Percentiles rank a stretch among this genome's conserved stretches.
phyloP scores from a whole-genome alignment of 176 grass and related monocot genomes.

The Thalia dealbata region DNA sequence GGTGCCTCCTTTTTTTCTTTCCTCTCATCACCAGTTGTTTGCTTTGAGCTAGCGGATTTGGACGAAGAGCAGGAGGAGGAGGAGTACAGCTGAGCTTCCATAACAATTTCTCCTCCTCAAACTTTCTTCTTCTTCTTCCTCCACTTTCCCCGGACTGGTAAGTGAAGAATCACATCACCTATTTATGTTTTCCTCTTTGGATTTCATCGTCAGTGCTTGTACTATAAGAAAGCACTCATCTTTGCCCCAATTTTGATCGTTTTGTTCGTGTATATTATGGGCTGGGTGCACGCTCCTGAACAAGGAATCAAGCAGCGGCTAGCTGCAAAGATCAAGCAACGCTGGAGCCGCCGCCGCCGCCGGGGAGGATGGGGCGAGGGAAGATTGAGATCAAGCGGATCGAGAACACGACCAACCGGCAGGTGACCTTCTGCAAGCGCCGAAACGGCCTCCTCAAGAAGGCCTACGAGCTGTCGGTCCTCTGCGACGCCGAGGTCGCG shows the following conservation, averaged over 20 bases:
- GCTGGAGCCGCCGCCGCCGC: not conserved
- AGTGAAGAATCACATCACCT: not conserved
- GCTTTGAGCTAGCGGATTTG: not conserved
- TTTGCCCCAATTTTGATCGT: not conserved
- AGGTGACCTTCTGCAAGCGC: constrained; percentile 24
- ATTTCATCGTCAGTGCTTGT: not conserved
- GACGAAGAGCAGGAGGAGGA: not conserved
- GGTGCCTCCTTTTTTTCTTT: not conserved
- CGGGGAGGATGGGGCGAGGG: constrained; percentile 8
- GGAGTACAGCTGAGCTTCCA: not conserved
- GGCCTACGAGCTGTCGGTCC: constrained; percentile 19
- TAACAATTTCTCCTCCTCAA: not conserved
- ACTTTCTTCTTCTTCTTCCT: not conserved
- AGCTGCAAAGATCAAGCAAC: not conserved
- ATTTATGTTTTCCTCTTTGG: not conserved
- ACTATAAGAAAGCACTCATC: not conserved
- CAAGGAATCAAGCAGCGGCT: not conserved
- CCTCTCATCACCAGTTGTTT: not conserved
- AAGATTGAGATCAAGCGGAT: constrained; percentile 26
- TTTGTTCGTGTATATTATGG: not conserved
- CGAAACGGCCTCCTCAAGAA: constrained; percentile 23
- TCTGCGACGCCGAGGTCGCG: constrained; percentile 15
- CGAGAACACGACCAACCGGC: constrained; percentile 21
- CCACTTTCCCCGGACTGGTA: not conserved
- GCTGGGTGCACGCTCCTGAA: not conserved